phyloP scores from a whole-genome alignment of 306 rosid species.

The Cucumis melo region DNA sequence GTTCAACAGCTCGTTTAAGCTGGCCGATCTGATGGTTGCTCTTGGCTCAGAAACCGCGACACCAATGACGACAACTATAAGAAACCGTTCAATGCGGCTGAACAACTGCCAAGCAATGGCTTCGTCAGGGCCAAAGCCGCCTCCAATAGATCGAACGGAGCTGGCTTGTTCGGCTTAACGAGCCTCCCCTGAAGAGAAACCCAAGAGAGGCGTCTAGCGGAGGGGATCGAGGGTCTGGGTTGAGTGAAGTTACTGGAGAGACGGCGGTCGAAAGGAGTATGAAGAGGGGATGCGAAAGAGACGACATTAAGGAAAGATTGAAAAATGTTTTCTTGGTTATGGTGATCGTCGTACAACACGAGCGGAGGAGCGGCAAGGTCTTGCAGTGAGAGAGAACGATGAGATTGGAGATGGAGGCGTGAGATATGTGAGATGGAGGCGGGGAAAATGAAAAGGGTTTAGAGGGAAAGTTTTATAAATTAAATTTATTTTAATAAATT shows the following conservation, averaged over 20 bases:
- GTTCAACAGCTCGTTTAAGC: slow-evolving; percentile 51
- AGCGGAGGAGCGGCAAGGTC: no score
- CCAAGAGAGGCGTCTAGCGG: slow-evolving; percentile 39
- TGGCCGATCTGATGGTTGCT: slow-evolving; percentile 32
- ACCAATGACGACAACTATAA: slow-evolving; percentile 57
- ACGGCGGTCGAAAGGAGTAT: slow-evolving; percentile 23
- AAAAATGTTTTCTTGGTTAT: slow-evolving; percentile 10
- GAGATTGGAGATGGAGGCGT: no score
- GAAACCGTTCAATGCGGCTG: slow-evolving; percentile 50
- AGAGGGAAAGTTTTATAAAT: no score
- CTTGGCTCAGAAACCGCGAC: slow-evolving; percentile 41
- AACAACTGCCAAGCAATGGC: slow-evolving; percentile 77
- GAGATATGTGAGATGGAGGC: no score
- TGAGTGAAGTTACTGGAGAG: slow-evolving; percentile 30
- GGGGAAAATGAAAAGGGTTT: no score
- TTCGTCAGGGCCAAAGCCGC: slow-evolving; percentile 29
- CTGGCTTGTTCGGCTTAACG: slow-evolving; percentile 53
- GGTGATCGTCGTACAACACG: slow-evolving; percentile 16
- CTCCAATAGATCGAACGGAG: slow-evolving; percentile 36
- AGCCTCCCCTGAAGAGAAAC: slow-evolving; percentile 56
- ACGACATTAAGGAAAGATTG: slow-evolving; percentile 22
- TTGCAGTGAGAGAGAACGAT: no score
- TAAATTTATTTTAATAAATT: no score
- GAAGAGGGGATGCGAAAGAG: slow-evolving; percentile 27
- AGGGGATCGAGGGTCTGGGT: slow-evolving; percentile 20